Percentiles rank a stretch among this genome's conserved stretches.
These are phyloP conservation scores for Scheffersomyces quercinus DNA, from an alignment of 1,139 yeast species.

Conservation along the genomic window DNA sequence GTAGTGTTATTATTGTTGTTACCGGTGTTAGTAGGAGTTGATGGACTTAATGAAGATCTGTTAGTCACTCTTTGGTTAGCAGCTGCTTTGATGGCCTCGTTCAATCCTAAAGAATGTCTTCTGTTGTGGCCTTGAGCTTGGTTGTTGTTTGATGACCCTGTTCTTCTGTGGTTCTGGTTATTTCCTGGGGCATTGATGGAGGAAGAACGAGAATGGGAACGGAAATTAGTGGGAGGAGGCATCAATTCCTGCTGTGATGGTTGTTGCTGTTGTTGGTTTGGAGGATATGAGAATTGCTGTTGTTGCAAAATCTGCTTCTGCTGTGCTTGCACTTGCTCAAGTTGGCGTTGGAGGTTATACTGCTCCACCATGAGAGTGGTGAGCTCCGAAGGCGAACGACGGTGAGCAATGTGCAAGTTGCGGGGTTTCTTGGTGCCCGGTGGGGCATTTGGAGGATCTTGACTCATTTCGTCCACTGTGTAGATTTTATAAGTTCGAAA, in stretches of 20 bases:
- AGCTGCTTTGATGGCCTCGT: conserved; percentile 97
- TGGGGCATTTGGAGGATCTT: conserved; percentile 16
- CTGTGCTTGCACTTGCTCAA: conserved; percentile 88
- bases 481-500: no score
- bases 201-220: conserved; percentile 44
- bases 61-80: conserved; percentile 73
- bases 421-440: conserved; percentile 29
- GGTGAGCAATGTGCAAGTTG: conserved; percentile 83
- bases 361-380: conserved; percentile 95
- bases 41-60: conserved; percentile 38
- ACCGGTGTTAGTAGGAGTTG: conserved; percentile 19
- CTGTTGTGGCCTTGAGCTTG: conserved; percentile 68
- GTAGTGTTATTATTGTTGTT: conserved; percentile 1
- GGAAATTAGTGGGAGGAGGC: conserved; percentile 28
- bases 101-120: conserved; percentile 88
- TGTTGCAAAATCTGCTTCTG: conserved; percentile 83
- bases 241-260: conserved; percentile 16
- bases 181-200: conserved; percentile 18
- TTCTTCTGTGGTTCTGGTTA: conserved; percentile 30
- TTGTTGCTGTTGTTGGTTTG: conserved; percentile 11
- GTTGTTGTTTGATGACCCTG: conserved; percentile 31
- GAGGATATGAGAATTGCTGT: conserved; percentile 32
- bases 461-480: conserved; percentile 6
- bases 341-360: conserved; percentile 86
- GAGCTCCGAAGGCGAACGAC: conserved; percentile 91